Evolutionary conservation across 805 yeast genomes (phyloP).

Genomic region (Metschnikowia amazonensis): DNA sequence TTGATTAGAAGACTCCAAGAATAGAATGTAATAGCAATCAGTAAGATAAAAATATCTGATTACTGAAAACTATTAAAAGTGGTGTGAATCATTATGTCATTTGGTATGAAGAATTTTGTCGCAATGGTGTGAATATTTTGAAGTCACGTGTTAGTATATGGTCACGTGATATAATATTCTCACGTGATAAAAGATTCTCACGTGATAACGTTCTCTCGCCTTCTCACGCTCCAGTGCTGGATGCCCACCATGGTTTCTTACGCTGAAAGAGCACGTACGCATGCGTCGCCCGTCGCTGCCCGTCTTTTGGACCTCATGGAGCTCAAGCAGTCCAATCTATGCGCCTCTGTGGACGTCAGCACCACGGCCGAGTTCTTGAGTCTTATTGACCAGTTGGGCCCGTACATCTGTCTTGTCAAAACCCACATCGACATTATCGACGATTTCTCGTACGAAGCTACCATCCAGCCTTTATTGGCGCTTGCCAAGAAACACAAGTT

Average conservation of each 20-base stretch:
- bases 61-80: no score
- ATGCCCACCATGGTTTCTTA: conserved; percentile 36
- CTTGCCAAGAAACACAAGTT: conserved; percentile 81
- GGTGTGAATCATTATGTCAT: no score
- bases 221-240: no score
- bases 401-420: conserved; percentile 85
- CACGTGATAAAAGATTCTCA: no score
- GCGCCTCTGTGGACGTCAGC: conserved; percentile 91
- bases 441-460: conserved; percentile 79
- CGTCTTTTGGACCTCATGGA: conserved; percentile 73
- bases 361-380: conserved; percentile 70
- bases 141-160: no score
- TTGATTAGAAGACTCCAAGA: no score
- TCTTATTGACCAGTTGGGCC: conserved; percentile 79
- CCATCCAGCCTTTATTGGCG: conserved; percentile 68
- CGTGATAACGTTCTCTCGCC: no score
- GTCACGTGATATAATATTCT: no score
- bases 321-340: conserved; percentile 76
- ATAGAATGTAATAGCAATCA: no score
- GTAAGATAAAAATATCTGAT: no score
- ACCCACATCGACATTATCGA: conserved; percentile 92
- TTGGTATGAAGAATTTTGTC: no score
- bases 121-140: no score
- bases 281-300: conserved; percentile 75
- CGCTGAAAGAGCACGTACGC: conserved; percentile 63